Conservation (phyloP, 306 rosid genomes). For the Herpetospermum pedunculosum region DNA sequence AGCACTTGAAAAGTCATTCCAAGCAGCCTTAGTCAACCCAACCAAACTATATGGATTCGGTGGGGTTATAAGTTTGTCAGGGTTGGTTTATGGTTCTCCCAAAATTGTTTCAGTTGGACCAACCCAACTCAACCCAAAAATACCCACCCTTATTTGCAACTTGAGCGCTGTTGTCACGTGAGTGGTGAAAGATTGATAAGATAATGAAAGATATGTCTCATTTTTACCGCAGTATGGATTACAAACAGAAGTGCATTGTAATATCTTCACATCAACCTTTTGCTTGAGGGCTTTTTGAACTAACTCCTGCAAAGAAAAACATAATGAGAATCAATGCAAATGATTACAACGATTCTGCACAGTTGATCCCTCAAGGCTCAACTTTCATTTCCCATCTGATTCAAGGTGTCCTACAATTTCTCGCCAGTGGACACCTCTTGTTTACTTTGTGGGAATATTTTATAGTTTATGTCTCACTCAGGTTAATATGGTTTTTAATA, state of each 20-base stretch:
- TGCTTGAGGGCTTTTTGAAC: conserved; percentile 26
- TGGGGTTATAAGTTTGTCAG: too few species aligned
- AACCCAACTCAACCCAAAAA: too few species aligned
- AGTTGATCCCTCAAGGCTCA: neutral
- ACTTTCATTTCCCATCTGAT: neutral
- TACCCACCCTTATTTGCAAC: too few species aligned
- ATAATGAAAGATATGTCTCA: neutral
- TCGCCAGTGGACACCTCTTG: neutral
- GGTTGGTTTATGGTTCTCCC: too few species aligned
- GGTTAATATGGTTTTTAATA: too few species aligned
- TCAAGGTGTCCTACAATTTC: neutral
- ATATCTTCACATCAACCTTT: conserved; percentile 33
- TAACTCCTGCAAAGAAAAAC: conserved; percentile 25
- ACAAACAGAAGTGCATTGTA: conserved; percentile 17
- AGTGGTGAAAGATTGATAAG: neutral
- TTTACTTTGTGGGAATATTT: neutral
- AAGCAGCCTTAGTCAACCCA: too few species aligned
- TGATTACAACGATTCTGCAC: neutral
- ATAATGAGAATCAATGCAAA: neutral
- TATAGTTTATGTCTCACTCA: neutral
- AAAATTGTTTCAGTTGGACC: too few species aligned
- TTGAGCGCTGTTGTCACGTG: neutral
- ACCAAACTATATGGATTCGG: too few species aligned
- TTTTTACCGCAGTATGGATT: conserved; percentile 27
- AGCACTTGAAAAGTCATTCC: too few species aligned